Conservation (phyloP, 306 rosid genomes). For the Vicia sativa region DNA sequence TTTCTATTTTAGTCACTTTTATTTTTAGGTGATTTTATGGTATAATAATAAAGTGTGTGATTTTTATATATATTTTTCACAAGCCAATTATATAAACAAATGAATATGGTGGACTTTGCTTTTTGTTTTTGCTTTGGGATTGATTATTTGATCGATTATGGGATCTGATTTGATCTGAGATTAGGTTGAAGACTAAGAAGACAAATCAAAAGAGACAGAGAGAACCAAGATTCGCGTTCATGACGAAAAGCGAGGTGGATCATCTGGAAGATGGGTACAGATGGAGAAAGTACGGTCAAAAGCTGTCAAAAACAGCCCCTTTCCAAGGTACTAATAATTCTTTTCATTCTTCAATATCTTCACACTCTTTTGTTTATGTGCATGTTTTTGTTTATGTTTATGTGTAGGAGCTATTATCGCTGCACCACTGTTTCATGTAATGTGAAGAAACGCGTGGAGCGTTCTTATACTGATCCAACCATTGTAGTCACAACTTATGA, state of each 20-base stretch:
- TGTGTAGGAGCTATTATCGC: conserved; percentile 88
- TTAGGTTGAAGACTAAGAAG: conserved; percentile 78
- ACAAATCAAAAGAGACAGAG: conserved; percentile 74
- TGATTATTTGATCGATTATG: conserved; percentile 38
- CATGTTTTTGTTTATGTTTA: not conserved
- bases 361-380: not conserved
- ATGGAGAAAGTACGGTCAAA: conserved; percentile 99
- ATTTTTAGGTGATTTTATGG: not conserved
- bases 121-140: conserved; percentile 26
- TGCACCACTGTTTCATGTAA: conserved; percentile 85
- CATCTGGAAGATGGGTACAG: conserved; percentile 98
- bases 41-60: conserved; percentile 26
- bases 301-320: conserved; percentile 93
- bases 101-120: not conserved
- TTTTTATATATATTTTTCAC: conserved; percentile 11
- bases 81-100: conserved; percentile 14
- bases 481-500: conserved; percentile 89
- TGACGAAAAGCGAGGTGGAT: conserved; percentile 98
- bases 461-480: conserved; percentile 75
- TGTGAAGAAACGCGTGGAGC: conserved; percentile 92
- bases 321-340: conserved; percentile 60
- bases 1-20: not conserved
- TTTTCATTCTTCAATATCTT: not conserved
- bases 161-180: conserved; percentile 34
- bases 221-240: conserved; percentile 89